Evolutionary conservation across 192 early-diverging fungal species (phyloP), one percentile per base, ranked within the genome.

Genomic region (Spinellus fusiger): DNA sequence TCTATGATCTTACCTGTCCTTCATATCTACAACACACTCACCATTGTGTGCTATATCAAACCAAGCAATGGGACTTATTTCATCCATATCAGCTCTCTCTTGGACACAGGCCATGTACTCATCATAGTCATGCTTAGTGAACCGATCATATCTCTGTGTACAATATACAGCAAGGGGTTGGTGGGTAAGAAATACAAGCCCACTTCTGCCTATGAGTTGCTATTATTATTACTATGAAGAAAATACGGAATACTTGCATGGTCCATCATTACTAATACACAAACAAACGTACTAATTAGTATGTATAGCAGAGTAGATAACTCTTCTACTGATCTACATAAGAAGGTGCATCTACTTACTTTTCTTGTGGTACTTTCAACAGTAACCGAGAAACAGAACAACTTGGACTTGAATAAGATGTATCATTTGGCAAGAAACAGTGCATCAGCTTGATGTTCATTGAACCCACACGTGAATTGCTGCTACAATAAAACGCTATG

Each of bases 121-220:
- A 7, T 60, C 58, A 26, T 32, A 60, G 33, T 60, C 58, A 18
- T 47, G 9, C 48, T 60, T 60, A 28, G 58, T 46, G 16, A 60
- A 60, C 6, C 33, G 46, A 60, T 60, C 48, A 29, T 47, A 60
- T 18, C 25, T 25, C 33, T 20, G 15, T 10, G 58, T 60, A 22
- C 29, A 28, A 29, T 47, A 12, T 25, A 50, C 12, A 12, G 49
- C 25, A 5, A 27, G 10, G 1, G 22, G 25, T 22, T 50, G 3
- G 26, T 26, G 22, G 20, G 25, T 27, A 22, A 27, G 12, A 26
- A 50, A 50, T 2, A 44, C 18, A 12, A 44, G 18, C 40, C 40
- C 40, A 44, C 3, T n/a, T 12, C 40, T 44, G 40, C 40, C 40
- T 44, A 37, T 37, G 13, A 37, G 35, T 6, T 44, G 40, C 18